Evolutionary conservation across 2,329 filamentous ascomycete genomes (phyloP), one percentile per base, ranked within the genome.

Genomic region (Juglanconis juglandina): DNA sequence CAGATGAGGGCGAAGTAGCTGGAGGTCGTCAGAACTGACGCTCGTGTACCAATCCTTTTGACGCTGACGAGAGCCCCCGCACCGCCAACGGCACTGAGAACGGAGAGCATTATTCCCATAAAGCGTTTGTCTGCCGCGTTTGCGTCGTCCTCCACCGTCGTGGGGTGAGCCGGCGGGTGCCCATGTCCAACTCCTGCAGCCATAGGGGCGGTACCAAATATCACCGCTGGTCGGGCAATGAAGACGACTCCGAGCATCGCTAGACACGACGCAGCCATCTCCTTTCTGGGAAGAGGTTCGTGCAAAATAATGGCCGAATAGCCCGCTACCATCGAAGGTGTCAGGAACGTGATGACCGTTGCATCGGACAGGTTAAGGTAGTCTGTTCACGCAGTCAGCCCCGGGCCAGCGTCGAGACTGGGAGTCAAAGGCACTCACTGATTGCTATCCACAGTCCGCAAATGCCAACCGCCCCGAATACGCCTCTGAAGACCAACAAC

Each of bases 351-450:
- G 55, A 97, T 88, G 46, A 96, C 92, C 0, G 91, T 95, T 3
- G 92, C 92, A 71, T 96, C 93, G 13, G 92, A 89, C 2, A 96
- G 81, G 0, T 91, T 90, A 3, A 96, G 82, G 67, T 95, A 96
- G 69, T 90, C 83, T 61, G 81, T 80, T 80, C 65, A 76, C 80
- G 6, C 11, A 9, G 37, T 55, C 46, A 37, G 52, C 47, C 11
- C 9, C 37, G 37, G 30, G 42, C 3, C 3, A 64, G 41, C n/a
- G 7, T 39, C 4, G 33, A 3, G 7, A 42, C n/a, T 95, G 90
- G 65, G 96, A 87, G 0, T 13, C 41, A 92, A 91, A 77, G 95
- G 86, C 79, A 96, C 88, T 2, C 85, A 94, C 57, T 51, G 5
- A 62, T 56, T 7, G 60, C 57, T 9, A 44, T 50, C 80, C 80